Evolutionary conservation across 176 grass and related monocot genomes (phyloP).

Genomic region (Secale cereale): DNA sequence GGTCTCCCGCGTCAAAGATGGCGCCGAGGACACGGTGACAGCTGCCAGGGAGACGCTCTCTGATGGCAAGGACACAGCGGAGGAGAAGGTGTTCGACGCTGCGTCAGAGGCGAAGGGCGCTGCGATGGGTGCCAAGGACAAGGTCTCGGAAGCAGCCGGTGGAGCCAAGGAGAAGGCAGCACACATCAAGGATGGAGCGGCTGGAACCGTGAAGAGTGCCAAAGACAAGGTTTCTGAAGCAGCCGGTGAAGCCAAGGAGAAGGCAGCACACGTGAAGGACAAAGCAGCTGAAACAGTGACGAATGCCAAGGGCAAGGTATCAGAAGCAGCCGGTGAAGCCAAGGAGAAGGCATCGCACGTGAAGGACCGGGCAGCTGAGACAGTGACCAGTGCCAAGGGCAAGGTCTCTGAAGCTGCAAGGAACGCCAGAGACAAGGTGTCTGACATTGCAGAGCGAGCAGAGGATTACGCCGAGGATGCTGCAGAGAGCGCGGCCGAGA

Average conservation of each 20-base stretch:
- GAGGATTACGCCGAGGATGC: slow-evolving; percentile 32
- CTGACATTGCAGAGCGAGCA: slow-evolving; percentile 5
- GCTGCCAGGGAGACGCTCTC: slow-evolving; percentile 13
- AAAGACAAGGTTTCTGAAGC: slow-evolving; percentile 10
- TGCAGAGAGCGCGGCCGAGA: not conserved
- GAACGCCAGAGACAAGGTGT: slow-evolving; percentile 6
- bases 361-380: slow-evolving; percentile 14
- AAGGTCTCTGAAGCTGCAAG: not conserved
- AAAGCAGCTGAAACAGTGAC: not conserved
- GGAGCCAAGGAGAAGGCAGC: slow-evolving; percentile 42
- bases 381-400: slow-evolving; percentile 18
- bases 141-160: not conserved
- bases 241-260: slow-evolving; percentile 13
- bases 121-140: slow-evolving; percentile 1
- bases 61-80: slow-evolving; percentile 19
- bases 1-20: slow-evolving; percentile 3
- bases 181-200: not conserved
- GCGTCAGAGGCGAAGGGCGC: slow-evolving; percentile 1
- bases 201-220: slow-evolving; percentile 13
- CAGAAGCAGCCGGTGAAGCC: not conserved
- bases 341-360: slow-evolving; percentile 35
- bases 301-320: slow-evolving; percentile 14
- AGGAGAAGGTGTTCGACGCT: slow-evolving; percentile 24
- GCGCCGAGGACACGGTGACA: not conserved
- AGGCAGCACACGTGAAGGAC: not conserved